Evolutionary conservation across 495 filamentous ascomycete genomes (phyloP).

Genomic region (Xylaria telfairii): DNA sequence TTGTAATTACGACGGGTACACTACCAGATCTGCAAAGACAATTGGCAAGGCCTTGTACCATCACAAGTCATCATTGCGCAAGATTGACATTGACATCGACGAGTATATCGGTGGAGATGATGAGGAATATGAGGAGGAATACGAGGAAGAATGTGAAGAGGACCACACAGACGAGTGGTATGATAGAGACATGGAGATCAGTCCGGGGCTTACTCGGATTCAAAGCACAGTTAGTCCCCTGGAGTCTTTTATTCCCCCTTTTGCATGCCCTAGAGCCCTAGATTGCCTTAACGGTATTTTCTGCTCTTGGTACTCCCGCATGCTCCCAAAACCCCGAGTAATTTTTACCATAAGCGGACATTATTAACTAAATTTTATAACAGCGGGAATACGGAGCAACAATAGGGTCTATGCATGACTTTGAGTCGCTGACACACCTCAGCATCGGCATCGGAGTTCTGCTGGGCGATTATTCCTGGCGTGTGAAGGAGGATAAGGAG

Average conservation of each 20-base stretch:
- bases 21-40: background rate
- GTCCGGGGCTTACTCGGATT: background rate
- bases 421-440: background rate
- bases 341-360: too few relatives aligned
- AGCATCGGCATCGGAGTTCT: conserved; percentile 5
- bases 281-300: too few relatives aligned
- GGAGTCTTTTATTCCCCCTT: too few relatives aligned
- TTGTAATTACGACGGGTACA: background rate
- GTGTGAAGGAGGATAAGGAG: background rate
- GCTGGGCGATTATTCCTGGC: background rate
- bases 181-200: background rate
- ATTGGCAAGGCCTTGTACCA: conserved; percentile 1
- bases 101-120: background rate
- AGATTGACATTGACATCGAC: conserved; percentile 1
- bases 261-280: too few relatives aligned
- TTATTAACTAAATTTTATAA: too few relatives aligned
- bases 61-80: conserved; percentile 9
- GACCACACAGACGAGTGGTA: background rate
- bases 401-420: conserved; percentile 5
- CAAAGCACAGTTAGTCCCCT: too few relatives aligned
- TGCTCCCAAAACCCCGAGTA: too few relatives aligned
- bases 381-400: conserved; percentile 1
- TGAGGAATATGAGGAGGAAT: background rate
- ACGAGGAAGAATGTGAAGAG: background rate
- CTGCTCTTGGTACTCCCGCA: too few relatives aligned